These are phyloP conservation scores for Globisporangium uncinulatum DNA, from an alignment of 352 stramenopile species.

Conservation along the genomic window DNA sequence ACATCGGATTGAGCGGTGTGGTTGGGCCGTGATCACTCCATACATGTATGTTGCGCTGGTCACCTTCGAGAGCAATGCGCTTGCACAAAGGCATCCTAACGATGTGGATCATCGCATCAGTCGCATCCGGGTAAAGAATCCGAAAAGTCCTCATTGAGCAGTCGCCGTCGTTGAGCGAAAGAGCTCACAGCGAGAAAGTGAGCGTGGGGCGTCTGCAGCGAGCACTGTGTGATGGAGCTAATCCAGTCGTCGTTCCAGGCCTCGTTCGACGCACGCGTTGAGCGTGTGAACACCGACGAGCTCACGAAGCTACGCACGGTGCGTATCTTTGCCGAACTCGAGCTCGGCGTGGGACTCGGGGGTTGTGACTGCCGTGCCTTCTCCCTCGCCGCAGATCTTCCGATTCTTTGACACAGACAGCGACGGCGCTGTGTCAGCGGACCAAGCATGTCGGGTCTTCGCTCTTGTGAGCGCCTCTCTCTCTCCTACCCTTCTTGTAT, in stretches of 20 bases:
- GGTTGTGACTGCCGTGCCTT: neutral
- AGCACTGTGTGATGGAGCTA: slow-evolving; percentile 32
- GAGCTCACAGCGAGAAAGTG: neutral
- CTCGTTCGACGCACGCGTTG: slow-evolving; percentile 54
- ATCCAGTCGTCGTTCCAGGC: slow-evolving; percentile 60
- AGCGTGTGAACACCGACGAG: slow-evolving; percentile 41
- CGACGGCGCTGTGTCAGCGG: slow-evolving; percentile 48
- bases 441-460: slow-evolving; percentile 63
- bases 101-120: too few relatives aligned
- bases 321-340: neutral
- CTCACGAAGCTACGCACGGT: slow-evolving; percentile 50
- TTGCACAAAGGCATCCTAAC: too few relatives aligned
- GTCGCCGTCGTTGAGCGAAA: neutral
- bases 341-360: neutral
- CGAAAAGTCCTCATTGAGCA: neutral
- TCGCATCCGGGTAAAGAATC: too few relatives aligned
- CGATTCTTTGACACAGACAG: slow-evolving; percentile 67
- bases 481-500: too few relatives aligned
- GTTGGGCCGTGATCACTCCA: too few relatives aligned
- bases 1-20: too few relatives aligned
- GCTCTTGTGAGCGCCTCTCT: slow-evolving; percentile 24
- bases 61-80: too few relatives aligned
- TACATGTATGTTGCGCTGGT: too few relatives aligned
- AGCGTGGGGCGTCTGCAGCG: neutral
- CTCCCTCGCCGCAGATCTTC: slow-evolving; percentile 42